These are phyloP conservation scores for Cyberlindnera xishuangbannaensis DNA, from an alignment of 805 yeast genomes.

Conservation along the genomic window DNA sequence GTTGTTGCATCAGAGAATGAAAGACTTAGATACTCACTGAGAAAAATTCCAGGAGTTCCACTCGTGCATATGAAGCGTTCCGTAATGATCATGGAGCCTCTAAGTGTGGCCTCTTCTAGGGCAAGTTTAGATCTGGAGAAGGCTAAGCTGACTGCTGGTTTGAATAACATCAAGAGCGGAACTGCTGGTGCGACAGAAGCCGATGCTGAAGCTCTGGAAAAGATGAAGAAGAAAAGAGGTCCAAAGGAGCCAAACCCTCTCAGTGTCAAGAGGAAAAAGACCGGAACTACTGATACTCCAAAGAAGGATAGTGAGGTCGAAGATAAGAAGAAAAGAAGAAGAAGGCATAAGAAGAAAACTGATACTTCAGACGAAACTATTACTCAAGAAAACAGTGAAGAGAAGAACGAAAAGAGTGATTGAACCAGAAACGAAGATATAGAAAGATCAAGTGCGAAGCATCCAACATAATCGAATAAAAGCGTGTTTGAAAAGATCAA, in stretches of 20 bases:
- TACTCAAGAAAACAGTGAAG: conserved; percentile 1
- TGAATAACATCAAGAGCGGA: conserved; percentile 45
- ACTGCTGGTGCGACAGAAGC: conserved; percentile 24
- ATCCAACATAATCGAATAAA: too few relatives aligned
- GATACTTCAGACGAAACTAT: too few relatives aligned
- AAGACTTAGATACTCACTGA: conserved; percentile 57
- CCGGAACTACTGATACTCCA: conserved; percentile 18
- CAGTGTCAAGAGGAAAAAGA: conserved; percentile 74
- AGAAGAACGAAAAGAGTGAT: background rate
- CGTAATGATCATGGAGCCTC: conserved; percentile 94
- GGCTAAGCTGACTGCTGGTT: conserved; percentile 67
- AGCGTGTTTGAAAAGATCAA: too few relatives aligned
- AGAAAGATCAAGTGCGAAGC: too few relatives aligned
- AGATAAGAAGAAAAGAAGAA: conserved; percentile 18
- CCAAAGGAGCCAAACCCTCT: conserved; percentile 87
- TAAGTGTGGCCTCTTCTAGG: conserved; percentile 61
- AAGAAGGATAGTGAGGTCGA: conserved; percentile 5
- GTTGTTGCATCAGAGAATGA: conserved; percentile 81
- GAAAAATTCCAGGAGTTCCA: conserved; percentile 87
- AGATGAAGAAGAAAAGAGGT: conserved; percentile 49
- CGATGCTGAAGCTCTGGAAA: conserved; percentile 11
- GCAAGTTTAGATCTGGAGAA: conserved; percentile 50
- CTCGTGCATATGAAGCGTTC: conserved; percentile 80
- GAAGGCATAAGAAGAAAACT: conserved; percentile 19
- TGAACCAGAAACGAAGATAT: too few relatives aligned